Base-by-base conservation (phyloP, 176 grass and related monocot genomes). In the Phoenix roebelenii region DNA sequence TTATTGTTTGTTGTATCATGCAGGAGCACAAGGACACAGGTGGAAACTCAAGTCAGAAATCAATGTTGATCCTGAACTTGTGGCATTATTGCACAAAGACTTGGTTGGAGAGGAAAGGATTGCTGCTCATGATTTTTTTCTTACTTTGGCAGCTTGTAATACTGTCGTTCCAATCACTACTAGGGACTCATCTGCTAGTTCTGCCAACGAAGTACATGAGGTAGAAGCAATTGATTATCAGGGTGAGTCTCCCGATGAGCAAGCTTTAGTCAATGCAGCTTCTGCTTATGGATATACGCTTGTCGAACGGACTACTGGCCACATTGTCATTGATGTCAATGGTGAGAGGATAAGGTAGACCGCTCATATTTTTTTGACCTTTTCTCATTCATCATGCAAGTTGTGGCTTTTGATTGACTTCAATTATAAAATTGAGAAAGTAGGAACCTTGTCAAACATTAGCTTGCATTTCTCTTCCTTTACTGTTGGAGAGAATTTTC, bases 181-280 rank as follows among this genome's bases (percentile, higher is more conserved):
- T 53, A 74, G 65, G 58, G 70, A n/a, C 83, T 69, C 26, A 55
- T 63, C 60, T 73, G 52, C 59, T 0, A 28, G 70, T 55, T 74
- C 65, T 35, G 25, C 39, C 23, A 71, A 54, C 10, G 68, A 79
- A 68, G 55, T 72, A 58, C 68, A 68, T 75, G 80, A 76, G 67
- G 78, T 58, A 76, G 65, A 66, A 55, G 52, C 52, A 75, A 85
- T 98, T 70, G 70, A 92, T 79, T 98, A 98, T 79, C 94, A 98
- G 63, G 88, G 94, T 0, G 94, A 98, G 59, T 98, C 94, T 71
- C 94, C 94, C 72, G 94, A 98, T 79, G 94, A 98, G 51, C 94
- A 93, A 76, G 88, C 94, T 23, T 82, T 98, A 69, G 94, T 98
- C 73, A 83, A 22, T 61, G 94, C 94, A 50, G 94, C 94, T 57